Conservation (phyloP, 2,329 filamentous ascomycete genomes). For the Colletotrichum spaethianum region DNA sequence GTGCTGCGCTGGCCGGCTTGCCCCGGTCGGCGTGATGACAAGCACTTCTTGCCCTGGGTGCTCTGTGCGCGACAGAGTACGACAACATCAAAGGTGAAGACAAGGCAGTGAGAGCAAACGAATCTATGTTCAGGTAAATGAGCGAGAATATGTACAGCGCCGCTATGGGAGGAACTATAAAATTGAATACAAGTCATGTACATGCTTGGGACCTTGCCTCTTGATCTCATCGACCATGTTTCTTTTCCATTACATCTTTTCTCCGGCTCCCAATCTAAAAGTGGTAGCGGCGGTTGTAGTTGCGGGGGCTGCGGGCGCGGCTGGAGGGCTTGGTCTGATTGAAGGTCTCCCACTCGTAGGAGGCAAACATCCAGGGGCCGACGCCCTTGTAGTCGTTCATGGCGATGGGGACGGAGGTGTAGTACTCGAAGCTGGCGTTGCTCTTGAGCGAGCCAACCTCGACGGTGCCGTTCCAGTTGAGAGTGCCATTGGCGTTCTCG, state of each 20-base stretch:
- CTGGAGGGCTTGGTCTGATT: conserved; percentile 28
- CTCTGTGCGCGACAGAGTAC: no score
- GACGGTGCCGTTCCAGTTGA: conserved; percentile 67
- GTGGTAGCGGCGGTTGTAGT: conserved; percentile 34
- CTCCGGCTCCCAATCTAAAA: not conserved
- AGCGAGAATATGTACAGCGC: conserved; percentile 21
- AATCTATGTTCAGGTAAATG: conserved; percentile 31
- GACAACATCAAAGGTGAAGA: no score
- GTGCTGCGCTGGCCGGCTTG: not conserved
- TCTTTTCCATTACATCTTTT: not conserved
- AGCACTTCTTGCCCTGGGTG: not conserved
- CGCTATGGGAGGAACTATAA: conserved; percentile 14
- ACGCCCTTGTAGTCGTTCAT: conserved; percentile 44
- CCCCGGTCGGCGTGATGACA: not conserved
- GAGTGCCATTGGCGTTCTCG: conserved; percentile 61
- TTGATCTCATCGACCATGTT: conserved; percentile 6
- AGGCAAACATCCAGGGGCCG: conserved; percentile 43
- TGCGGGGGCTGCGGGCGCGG: conserved; percentile 14
- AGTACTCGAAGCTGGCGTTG: conserved; percentile 62
- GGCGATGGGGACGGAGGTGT: conserved; percentile 27
- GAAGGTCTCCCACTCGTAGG: conserved; percentile 44
- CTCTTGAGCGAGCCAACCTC: conserved; percentile 65
- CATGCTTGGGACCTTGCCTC: conserved; percentile 18
- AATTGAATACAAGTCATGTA: conserved; percentile 36
- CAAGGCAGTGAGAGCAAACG: not conserved